These are phyloP conservation scores for Talaromyces sp. DNA, from an alignment of 2,329 filamentous ascomycete species.

Conservation along the genomic window DNA sequence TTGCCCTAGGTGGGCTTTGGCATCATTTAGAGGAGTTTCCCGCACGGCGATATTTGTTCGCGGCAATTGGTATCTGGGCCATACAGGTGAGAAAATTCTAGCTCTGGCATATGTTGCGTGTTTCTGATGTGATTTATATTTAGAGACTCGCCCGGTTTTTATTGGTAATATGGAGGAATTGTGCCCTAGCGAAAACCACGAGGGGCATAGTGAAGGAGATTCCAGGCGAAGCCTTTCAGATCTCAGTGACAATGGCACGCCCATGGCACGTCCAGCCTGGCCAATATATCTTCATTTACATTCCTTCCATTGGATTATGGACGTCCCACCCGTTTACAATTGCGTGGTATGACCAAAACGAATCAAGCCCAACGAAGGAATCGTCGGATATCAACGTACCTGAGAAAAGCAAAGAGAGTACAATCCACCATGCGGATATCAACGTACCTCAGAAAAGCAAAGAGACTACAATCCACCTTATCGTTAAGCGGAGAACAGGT, in stretches of 20 bases:
- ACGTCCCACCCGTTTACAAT: conserved; percentile 71
- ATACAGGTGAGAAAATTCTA: not conserved
- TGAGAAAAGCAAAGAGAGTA: too few species aligned
- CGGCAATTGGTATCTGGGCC: conserved; percentile 58
- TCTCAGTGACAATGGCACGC: conserved; percentile 61
- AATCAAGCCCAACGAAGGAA: not conserved
- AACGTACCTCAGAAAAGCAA: not conserved
- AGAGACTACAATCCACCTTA: not conserved
- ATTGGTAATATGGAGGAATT: not conserved
- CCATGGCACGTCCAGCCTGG: conserved; percentile 60
- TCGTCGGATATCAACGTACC: too few species aligned
- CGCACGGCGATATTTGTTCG: conserved; percentile 67
- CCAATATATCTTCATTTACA: conserved; percentile 60
- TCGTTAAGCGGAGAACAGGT: not conserved
- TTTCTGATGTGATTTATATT: not conserved
- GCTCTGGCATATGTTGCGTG: not conserved
- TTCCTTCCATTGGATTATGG: conserved; percentile 58
- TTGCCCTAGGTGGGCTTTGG: conserved; percentile 66
- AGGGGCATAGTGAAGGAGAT: conserved; percentile 60
- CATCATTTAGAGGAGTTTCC: conserved; percentile 64
- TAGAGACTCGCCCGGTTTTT: not conserved
- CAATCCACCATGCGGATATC: too few species aligned
- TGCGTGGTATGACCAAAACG: conserved; percentile 55
- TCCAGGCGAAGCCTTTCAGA: conserved; percentile 60
- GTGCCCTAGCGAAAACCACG: conserved; percentile 44